Conservation (phyloP, 805 yeast species). For the Wickerhamiella spandovensis region DNA sequence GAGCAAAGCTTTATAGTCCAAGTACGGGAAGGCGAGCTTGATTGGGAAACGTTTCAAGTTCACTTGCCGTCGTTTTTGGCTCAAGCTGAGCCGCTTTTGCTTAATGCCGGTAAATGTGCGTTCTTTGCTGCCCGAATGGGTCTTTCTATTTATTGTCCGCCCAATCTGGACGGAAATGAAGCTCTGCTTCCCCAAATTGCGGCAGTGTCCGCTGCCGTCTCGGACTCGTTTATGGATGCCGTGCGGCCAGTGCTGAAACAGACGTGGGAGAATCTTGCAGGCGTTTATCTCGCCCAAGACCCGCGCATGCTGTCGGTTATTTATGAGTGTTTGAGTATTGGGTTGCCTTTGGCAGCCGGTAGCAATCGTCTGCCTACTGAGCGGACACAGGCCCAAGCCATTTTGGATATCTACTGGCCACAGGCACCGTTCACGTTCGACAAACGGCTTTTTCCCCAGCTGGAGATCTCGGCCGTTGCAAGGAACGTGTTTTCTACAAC, state of each 20-base stretch:
- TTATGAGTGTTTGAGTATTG: neutral
- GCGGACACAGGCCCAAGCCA: neutral
- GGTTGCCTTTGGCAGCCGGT: neutral
- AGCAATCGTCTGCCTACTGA: neutral
- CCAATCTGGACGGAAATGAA: neutral
- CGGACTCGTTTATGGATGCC: constrained; percentile 4
- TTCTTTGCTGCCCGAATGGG: neutral
- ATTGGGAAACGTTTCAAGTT: neutral
- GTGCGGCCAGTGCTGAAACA: constrained; percentile 3
- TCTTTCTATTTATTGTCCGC: neutral
- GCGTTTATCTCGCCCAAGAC: constrained; percentile 13
- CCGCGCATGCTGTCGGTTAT: constrained; percentile 10
- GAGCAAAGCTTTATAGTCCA: neutral
- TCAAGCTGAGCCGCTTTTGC: neutral
- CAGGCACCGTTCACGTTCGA: neutral
- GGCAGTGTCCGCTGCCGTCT: too few relatives aligned
- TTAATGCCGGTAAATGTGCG: constrained; percentile 4
- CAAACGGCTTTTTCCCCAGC: neutral
- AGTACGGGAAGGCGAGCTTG: neutral
- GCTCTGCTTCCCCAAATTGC: neutral
- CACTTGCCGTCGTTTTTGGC: neutral
- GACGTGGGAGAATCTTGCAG: constrained; percentile 9
- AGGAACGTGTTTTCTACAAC: constrained; percentile 1
- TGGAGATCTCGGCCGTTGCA: neutral
- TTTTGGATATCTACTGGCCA: constrained; percentile 4